Evolutionary conservation across 495 filamentous ascomycete species (phyloP).

Genomic region (Penicillium argentinense): DNA sequence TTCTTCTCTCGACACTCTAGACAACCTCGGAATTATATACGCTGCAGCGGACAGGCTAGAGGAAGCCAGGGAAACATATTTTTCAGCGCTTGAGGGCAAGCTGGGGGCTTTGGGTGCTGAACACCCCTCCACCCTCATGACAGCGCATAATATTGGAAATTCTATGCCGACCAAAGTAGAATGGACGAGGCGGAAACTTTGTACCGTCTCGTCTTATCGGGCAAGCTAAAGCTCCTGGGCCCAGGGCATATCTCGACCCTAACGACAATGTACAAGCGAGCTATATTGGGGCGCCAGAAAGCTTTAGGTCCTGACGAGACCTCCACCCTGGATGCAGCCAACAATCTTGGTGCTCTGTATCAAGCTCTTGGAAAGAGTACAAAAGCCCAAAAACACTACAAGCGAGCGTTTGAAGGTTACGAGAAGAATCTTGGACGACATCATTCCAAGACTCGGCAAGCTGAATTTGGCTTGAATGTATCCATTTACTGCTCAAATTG

Average conservation of each 20-base stretch:
- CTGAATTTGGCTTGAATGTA: background rate
- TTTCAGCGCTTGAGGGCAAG: background rate
- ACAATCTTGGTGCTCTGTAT: conserved; percentile 1
- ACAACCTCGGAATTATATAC: conserved; percentile 3
- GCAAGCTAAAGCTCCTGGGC: background rate
- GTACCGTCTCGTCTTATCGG: conserved; percentile 1
- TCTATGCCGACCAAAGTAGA: background rate
- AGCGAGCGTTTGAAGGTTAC: background rate
- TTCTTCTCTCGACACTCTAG: conserved; percentile 1
- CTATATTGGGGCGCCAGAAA: conserved; percentile 1
- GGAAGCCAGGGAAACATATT: background rate
- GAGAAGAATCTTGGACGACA: background rate
- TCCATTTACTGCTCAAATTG: background rate
- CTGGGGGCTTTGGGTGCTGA: background rate
- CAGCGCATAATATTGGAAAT: background rate
- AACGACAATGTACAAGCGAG: conserved; percentile 1
- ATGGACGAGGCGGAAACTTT: background rate
- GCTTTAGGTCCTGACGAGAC: background rate
- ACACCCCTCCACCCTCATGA: background rate
- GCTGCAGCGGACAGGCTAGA: background rate
- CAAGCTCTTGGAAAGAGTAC: background rate
- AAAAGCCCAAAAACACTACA: background rate
- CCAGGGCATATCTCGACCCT: background rate
- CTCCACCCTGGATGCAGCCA: conserved; percentile 3
- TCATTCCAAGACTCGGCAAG: background rate